These are phyloP conservation scores for Populus hybrid DNA, from an alignment of 441 rosid genomes.

Conservation along the genomic window DNA sequence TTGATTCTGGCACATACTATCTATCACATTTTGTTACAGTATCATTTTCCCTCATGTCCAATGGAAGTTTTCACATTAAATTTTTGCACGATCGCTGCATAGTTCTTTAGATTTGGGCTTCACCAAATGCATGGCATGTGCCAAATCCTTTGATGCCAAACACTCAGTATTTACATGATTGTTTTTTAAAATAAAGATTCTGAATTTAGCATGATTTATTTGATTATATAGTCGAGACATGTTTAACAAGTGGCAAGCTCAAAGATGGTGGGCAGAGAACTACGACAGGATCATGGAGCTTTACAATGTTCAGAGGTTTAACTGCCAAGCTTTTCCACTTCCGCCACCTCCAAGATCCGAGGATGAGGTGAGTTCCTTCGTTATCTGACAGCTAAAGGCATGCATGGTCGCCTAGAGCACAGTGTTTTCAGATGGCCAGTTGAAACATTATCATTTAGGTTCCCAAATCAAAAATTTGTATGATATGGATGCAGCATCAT, in stretches of 20 bases:
- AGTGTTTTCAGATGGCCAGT: background rate
- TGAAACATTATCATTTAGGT: background rate
- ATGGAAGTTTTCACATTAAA: background rate
- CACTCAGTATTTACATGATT: background rate
- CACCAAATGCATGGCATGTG: background rate
- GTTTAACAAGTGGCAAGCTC: conserved; percentile 94
- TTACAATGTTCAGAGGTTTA: conserved; percentile 88
- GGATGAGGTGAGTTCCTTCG: conserved; percentile 64
- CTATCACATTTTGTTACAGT: no score
- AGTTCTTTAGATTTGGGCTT: background rate
- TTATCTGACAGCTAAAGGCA: background rate
- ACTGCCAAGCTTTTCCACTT: conserved; percentile 84
- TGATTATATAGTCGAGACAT: conserved; percentile 63
- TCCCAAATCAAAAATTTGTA: background rate
- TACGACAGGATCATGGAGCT: conserved; percentile 87
- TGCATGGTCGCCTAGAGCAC: background rate
- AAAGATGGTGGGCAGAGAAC: conserved; percentile 97
- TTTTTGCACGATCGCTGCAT: background rate
- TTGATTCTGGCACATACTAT: background rate
- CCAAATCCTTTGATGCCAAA: background rate
- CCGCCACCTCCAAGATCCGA: conserved; percentile 87
- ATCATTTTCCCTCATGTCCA: background rate
- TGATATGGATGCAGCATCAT: background rate
- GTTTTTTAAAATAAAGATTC: no score
- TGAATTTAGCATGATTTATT: conserved; percentile 10